phyloP scores from a whole-genome alignment of 2,329 filamentous ascomycete genomes.

The Chalara sp. region DNA sequence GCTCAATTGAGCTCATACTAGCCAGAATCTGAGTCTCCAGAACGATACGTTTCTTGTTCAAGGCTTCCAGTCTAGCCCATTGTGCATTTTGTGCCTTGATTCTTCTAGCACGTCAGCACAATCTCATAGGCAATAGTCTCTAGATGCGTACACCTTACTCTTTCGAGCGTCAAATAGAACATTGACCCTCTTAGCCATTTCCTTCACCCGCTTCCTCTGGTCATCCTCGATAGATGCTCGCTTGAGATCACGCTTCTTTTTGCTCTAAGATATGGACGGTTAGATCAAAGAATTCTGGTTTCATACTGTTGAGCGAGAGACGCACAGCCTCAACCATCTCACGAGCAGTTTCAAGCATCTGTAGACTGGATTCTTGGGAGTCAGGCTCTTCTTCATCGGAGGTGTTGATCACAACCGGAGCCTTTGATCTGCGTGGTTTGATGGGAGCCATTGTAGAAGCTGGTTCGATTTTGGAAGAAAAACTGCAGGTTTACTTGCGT shows the following conservation, averaged over 20 bases:
- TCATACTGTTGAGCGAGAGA: not conserved
- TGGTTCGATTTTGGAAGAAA: not conserved
- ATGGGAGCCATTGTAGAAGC: slow-evolving; percentile 13
- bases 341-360: slow-evolving; percentile 12
- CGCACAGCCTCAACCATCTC: slow-evolving; percentile 11
- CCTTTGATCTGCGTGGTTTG: slow-evolving; percentile 7
- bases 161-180: slow-evolving; percentile 15
- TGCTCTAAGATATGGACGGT: slow-evolving; percentile 11
- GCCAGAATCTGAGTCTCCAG: slow-evolving; percentile 21
- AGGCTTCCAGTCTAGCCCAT: slow-evolving; percentile 18
- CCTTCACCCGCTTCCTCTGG: slow-evolving; percentile 17
- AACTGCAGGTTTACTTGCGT: too few relatives aligned
- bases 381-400: slow-evolving; percentile 10
- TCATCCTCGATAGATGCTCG: slow-evolving; percentile 21
- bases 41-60: slow-evolving; percentile 20
- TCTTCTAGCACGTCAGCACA: slow-evolving; percentile 5
- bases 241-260: slow-evolving; percentile 20
- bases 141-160: slow-evolving; percentile 18
- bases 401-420: slow-evolving; percentile 1
- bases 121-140: slow-evolving; percentile 1
- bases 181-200: slow-evolving; percentile 17
- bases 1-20: slow-evolving; percentile 21
- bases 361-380: not conserved
- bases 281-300: not conserved
- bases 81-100: slow-evolving; percentile 15